Percentiles rank a stretch among this genome's conserved stretches.
phyloP scores from a whole-genome alignment of 192 early-diverging fungal species.

The Umbelopsis isabellina region DNA sequence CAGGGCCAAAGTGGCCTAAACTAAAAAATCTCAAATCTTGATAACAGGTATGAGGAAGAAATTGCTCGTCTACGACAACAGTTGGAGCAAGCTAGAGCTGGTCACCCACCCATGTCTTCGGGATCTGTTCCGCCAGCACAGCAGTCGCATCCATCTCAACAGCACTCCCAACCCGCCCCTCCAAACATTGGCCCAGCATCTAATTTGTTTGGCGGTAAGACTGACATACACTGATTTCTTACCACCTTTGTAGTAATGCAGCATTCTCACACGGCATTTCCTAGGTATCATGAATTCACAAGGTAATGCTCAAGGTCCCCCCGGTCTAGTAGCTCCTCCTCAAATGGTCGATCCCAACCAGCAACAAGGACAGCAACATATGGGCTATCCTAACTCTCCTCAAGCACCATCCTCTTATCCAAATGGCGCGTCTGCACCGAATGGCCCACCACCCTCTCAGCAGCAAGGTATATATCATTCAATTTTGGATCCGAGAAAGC shows the following conservation, averaged over 20 bases:
- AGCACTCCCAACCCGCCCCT: conserved; percentile 54
- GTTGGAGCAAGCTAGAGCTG: conserved; percentile 67
- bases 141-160: conserved; percentile 37
- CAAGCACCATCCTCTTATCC: conserved; percentile 18
- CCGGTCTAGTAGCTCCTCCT: conserved; percentile 55
- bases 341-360: conserved; percentile 49
- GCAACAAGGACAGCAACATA: conserved; percentile 33
- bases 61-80: conserved; percentile 82
- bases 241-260: background rate
- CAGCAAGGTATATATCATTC: background rate
- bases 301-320: conserved; percentile 41
- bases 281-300: conserved; percentile 48
- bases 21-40: background rate
- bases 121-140: conserved; percentile 16
- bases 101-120: conserved; percentile 20
- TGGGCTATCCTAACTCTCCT: conserved; percentile 13
- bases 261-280: background rate
- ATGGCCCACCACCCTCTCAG: conserved; percentile 16
- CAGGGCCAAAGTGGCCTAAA: background rate
- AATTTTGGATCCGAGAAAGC: background rate
- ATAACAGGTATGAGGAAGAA: conserved; percentile 78
- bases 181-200: conserved; percentile 69
- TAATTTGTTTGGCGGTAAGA: conserved; percentile 56
- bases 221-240: background rate
- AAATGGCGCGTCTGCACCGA: conserved; percentile 14